These are phyloP conservation scores for Colletotrichum tabaci DNA, from an alignment of 2,329 filamentous ascomycete genomes.

Conservation along the genomic window DNA sequence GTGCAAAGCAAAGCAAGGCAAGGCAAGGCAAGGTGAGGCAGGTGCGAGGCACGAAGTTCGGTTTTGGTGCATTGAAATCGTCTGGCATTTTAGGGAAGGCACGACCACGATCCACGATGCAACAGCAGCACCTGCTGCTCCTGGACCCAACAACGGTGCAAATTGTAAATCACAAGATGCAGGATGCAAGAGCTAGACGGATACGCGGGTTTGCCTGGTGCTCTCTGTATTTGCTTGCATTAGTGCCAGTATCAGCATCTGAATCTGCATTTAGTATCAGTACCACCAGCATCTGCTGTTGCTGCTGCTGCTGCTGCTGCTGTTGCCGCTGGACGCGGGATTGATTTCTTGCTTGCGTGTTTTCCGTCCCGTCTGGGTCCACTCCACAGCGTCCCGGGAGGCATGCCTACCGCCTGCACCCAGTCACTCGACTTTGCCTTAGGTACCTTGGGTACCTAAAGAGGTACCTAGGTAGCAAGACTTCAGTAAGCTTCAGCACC, in stretches of 20 bases:
- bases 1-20: background rate
- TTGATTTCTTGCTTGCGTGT: conserved; percentile 17
- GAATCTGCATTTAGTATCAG: too few relatives aligned
- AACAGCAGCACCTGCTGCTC: too few relatives aligned
- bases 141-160: background rate
- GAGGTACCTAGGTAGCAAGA: too few relatives aligned
- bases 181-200: background rate
- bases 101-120: background rate
- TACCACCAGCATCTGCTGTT: too few relatives aligned
- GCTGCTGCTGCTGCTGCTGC: too few relatives aligned
- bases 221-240: conserved; percentile 1
- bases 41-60: background rate
- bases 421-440: too few relatives aligned
- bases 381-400: background rate
- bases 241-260: background rate
- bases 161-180: background rate
- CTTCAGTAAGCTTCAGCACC: background rate
- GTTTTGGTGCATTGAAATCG: background rate
- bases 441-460: too few relatives aligned
- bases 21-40: background rate
- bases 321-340: too few relatives aligned
- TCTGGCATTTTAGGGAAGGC: background rate
- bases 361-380: conserved; percentile 34
- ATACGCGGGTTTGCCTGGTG: too few relatives aligned
- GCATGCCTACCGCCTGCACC: too few relatives aligned